Base-by-base conservation (phyloP, 768 basidiomycete species). In the Cyclocybe cylindracea region DNA sequence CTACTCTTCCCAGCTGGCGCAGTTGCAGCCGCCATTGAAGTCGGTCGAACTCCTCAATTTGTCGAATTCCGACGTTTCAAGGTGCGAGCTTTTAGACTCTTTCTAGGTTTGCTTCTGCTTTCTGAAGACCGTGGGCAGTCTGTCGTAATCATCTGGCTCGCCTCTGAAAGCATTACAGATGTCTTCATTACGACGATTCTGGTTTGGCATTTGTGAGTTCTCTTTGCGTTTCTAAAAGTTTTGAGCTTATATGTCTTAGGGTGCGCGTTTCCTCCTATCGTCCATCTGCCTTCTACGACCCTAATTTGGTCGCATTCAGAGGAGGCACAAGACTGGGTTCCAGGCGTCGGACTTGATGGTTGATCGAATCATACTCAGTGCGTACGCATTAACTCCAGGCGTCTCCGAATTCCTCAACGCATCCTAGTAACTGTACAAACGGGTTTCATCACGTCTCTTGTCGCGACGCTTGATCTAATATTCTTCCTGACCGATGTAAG, bases 271-370 rank as follows among this genome's bases (percentile, higher is more conserved):
- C 29, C 10, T 48, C 40, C 31, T 18, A 50, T 36, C 14, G 24
- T 14, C 24, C 10, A 16, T 10, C 18, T n/a, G 16, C 16, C 16
- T 16, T 16, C 16, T 16, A 16, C 16, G 14, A 39, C 7, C 16
- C 18, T 41, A 18, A 29, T 19, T 40, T 51, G 18, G 42, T 39
- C 19, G 8, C 7, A 7, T 4, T n/a, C 32, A 79, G 77, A 56
- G 62, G 14, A 70, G 56, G 36, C 66, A 73, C 51, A 73, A 69
- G 55, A 77, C 76, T 0, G 76, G 76, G 7, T 75, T 78, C 46
- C 49, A 65, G 7, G 51, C 54, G 4, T 74, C 77, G 1, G 76
- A 78, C 48, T 61, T 73, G 42, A 54, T 71, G 11, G 60, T 79
- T 7, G 71, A 77, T 55, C 68, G 59, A 46, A 74, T 79, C 46